Evolutionary conservation across 768 basidiomycete species (phyloP), one percentile per base, ranked within the genome.

Genomic region (Exidia glandulosa): DNA sequence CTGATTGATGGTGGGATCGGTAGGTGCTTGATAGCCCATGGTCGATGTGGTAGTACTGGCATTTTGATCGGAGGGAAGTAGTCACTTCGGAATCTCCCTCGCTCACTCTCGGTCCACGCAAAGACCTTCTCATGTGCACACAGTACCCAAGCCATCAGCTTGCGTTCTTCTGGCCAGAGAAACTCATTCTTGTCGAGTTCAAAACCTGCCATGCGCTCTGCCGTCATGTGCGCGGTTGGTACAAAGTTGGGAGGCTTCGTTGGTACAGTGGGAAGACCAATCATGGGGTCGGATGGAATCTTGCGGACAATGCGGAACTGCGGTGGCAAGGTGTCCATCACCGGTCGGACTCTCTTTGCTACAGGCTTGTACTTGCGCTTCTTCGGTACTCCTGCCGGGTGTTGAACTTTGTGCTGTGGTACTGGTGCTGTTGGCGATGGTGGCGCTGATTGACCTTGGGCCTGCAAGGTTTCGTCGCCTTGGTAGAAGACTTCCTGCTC

Each of bases 91-190:
- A 77, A 76, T 0, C 50, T 37, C 1, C 79, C 75, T 16, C 68
- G 65, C 56, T 80, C 74, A 0, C 36, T 13, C 12, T 78, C 72
- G 3, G 69, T 59, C 76, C 74, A 80, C 0, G 77, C 75, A 33
- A 80, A 74, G 0, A 61, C 74, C 0, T 63, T 13, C 45, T 64
- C 19, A 50, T 50, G 47, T 9, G 12, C 13, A 9, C 9, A 9
- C 23, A 50, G 1, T 14, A 50, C 23, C 16, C 16, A 50, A 7
- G 12, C 9, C 10, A 50, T 14, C 47, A 50, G 47, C 6, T 65
- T 66, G 5, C 60, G 60, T 56, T 77, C 75, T 32, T 72, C 70
- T 0, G 66, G 64, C 65, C 60, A 70, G 0, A 79, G 66, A 59
- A 77, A 77, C 1, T 47, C 61, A 0, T 50, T 55, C 1, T 30